Evolutionary conservation across 2,329 filamentous ascomycete genomes (phyloP), one percentile per base, ranked within the genome.

Genomic region (Epichloe coenophiala): DNA sequence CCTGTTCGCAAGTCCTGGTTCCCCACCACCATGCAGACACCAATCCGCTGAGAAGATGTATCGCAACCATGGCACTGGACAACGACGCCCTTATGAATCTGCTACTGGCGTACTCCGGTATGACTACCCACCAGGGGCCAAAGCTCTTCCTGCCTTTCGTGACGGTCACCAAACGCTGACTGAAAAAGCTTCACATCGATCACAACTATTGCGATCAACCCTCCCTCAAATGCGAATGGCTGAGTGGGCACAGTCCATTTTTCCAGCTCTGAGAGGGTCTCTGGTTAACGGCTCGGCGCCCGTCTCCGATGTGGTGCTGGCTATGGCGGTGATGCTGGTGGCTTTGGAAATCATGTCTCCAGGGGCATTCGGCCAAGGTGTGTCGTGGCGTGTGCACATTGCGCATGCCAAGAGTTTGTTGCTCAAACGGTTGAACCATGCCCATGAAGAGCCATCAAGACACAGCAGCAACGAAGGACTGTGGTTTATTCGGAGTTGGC

Each of bases 341-440:
- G 90, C 86, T 1, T 71, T 93, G 19, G 86, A 93, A 60, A 91
- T 93, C 51, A 83, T 93, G 47, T 88, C 84, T 0, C 88, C 88
- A 0, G 84, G 83, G 51, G 84, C 85, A 0, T 91, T 93, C 60
- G 86, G 85, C 49, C 82, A 87, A n/a, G 75, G 80, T 1, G 85
- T 91, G 49, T 77, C 85, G 1, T 94, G 88, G 88, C 86, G 89
- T 61, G 78, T 77, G 48, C 87, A 94, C 64, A 74, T 94, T 1
- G 79, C 80, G 51, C 78, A 88, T 49, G 87, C 88, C 1, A 79
- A 88, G 2, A 78, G 84, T 58, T 79, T 94, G 57, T 89, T 91
- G 58, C 71, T 81, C 13, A 76, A 80, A 3, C 79, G 60, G 60
- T 75, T 59, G 74, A 42, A 12, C 19, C 19, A 19, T 11, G 40